Evolutionary conservation across 1,139 yeast species (phyloP), one percentile per base, ranked within the genome.

Genomic region (Blastobotrys persicus): DNA sequence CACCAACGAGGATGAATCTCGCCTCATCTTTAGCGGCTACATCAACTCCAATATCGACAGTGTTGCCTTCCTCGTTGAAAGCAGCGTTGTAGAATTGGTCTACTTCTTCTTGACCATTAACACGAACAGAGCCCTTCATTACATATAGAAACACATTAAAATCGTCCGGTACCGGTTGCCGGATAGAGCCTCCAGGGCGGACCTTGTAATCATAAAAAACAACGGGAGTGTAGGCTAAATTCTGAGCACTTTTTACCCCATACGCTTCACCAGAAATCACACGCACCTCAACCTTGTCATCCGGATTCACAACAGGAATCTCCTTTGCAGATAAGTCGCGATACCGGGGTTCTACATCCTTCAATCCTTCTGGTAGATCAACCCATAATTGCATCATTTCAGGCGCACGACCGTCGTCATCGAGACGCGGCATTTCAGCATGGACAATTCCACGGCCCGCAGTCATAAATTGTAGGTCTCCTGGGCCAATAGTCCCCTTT

Each of bases 381-480:
- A 89, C 96, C 97, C 97, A 89, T 48, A 91, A 71, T 67, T 89
- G 96, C 74, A 89, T 74, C 47, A 96, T 96, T 39, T 73, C 77
- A 35, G 83, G 80, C 14, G 46, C 34, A 16, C 48, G 55, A 18
- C 50, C 85, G 56, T 80, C 81, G 6, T 74, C 74, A 56, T 75
- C 75, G 37, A 75, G 74, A 31, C 85, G 79, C n/a, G 96, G 96
- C 81, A 87, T 85, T 63, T 87, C 95, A 4, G 89, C 79, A 62
- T 88, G 96, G 37, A 87, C 88, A 41, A 88, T 80, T 48, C 96
- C 97, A 58, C 77, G 79, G 50, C 97, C 96, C 7, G 96, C 96
- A 50, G 96, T 89, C 95, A 89, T 89, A 65, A 89, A 88, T 70
- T 89, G 97, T 58, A 89, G 73, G 64, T 89, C 97, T 45, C 96